Base-by-base conservation (phyloP, 495 filamentous ascomycete species). In the Talaromyces proteolyticus region DNA sequence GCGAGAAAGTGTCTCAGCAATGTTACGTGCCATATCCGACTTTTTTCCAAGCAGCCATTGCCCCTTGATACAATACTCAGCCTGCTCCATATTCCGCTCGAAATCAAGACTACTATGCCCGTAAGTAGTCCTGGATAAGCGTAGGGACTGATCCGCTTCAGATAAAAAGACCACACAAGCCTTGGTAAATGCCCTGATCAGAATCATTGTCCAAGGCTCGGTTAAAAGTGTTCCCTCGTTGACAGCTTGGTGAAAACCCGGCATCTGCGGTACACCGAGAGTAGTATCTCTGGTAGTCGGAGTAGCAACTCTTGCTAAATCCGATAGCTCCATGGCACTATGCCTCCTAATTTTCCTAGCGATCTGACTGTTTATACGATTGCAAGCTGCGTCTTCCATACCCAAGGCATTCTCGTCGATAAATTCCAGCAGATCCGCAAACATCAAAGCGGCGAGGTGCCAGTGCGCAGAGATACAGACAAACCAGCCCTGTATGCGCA, bases 21-120 rank as follows among this genome's bases (percentile, higher is more conserved):
- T n/a, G n/a, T n/a, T n/a, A n/a, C n/a, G n/a, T n/a, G 69, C 65
- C 64, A 69, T 68, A 46, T 69, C 66, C n/a, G 61, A 64, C 50
- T 69, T 73, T 41, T 55, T 64, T 12, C 69, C 68, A 14, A 73
- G 44, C 23, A 59, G 55, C 59, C 58, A 64, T 34, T 70, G 55
- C 18, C 61, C 69, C 49, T 60, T 57, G 12, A 66, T 54, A 53
- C 69, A 73, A 22, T 47, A 47, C 22, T 58, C 52, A 12, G 54
- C 53, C 10, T 57, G 51, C 14, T 53, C 42, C 11, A 46, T 44
- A 24, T 49, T 54, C 18, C 44, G 11, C 19, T 38, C 42, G 4
- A 26, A 42, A 42, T 19, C 40, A 42, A 16, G 18, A 19, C 16
- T 42, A 4, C 37, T 46, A 12, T 54, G n/a, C n/a, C n/a, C n/a